Evolutionary conservation across 192 early-diverging fungal genomes (phyloP), one percentile per base, ranked within the genome.

Genomic region (Spizellomyces punctatus): DNA sequence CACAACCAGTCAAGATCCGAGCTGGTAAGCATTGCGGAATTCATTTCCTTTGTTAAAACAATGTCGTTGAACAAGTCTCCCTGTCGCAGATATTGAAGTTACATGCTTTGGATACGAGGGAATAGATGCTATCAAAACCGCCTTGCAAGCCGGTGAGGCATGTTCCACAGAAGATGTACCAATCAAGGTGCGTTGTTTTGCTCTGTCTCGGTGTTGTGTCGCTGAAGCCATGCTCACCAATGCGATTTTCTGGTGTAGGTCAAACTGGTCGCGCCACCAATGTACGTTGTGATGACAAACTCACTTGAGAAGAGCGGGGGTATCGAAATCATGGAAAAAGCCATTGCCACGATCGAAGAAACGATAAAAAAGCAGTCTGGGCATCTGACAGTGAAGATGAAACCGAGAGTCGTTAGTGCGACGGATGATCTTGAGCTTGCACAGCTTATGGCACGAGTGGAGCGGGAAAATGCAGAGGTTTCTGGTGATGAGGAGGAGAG

Each of bases 1-100:
- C 96, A 50, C 94, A 97, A 78, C 91, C 93, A 46, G 89, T 94
- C 77, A 99, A 98, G 81, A 93, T 99, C 59, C 93, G 95, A 74
- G 92, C 27, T 36, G 27, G 27, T 94, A 47, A 86, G 86, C 88
- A 80, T 79, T 76, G 63, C 46, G 10, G 27, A 6, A 44, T 22
- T 58, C 10, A 17, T 58, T 12, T 17, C 12, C 1, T 36, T 36
- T 3, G 27, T 36, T 36, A 36, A 36, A 60, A 16, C 12, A 45
- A 16, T 0, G 27, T 44, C 6, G 9, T 57, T 46, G 60, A 6
- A 16, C 16, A 41, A 36, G n/a, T 36, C 27, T 36, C 27, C 27
- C 1, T 36, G 0, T 36, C 27, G 27, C 69, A 88, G 94, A 99
- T 82, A 85, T 99, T 64, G 95, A 97, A 77, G 88, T 96, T 43